Conservation (phyloP, 805 yeast genomes). For the Phaffomyces opuntiae region DNA sequence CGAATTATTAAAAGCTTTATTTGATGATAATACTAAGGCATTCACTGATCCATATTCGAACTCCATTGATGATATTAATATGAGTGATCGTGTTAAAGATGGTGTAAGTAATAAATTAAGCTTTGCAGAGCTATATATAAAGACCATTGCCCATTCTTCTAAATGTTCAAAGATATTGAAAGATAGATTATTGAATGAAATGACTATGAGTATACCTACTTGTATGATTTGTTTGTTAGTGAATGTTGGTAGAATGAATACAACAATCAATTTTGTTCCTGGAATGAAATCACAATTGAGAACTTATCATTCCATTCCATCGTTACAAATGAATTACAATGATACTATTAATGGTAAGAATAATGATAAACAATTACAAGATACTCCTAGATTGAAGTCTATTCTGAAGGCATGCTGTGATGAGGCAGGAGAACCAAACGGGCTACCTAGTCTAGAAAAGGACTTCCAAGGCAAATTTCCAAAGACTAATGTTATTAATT, state of each 20-base stretch:
- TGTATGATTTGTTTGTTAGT: constrained; percentile 81
- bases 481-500: constrained; percentile 62
- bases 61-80: constrained; percentile 28
- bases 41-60: constrained; percentile 58
- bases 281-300: constrained; percentile 93
- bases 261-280: constrained; percentile 89
- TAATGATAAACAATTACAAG: constrained; percentile 77
- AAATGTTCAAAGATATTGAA: constrained; percentile 79
- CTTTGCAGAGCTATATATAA: constrained; percentile 76
- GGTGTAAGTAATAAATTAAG: constrained; percentile 43
- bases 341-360: constrained; percentile 21
- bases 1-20: constrained; percentile 60
- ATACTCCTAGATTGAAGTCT: constrained; percentile 88
- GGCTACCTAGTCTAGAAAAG: constrained; percentile 38
- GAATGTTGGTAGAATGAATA: constrained; percentile 89
- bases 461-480: constrained; percentile 27
- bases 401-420: constrained; percentile 86
- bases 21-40: constrained; percentile 54
- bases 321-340: constrained; percentile 63
- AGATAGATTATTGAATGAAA: constrained; percentile 63
- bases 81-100: constrained; percentile 28
- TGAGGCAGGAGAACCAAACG: constrained; percentile 43
- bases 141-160: constrained; percentile 74
- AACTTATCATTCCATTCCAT: constrained; percentile 90
- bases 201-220: constrained; percentile 58